Evolutionary conservation across 2,329 filamentous ascomycete genomes (phyloP).

Genomic region (Neoascochyta sp.): DNA sequence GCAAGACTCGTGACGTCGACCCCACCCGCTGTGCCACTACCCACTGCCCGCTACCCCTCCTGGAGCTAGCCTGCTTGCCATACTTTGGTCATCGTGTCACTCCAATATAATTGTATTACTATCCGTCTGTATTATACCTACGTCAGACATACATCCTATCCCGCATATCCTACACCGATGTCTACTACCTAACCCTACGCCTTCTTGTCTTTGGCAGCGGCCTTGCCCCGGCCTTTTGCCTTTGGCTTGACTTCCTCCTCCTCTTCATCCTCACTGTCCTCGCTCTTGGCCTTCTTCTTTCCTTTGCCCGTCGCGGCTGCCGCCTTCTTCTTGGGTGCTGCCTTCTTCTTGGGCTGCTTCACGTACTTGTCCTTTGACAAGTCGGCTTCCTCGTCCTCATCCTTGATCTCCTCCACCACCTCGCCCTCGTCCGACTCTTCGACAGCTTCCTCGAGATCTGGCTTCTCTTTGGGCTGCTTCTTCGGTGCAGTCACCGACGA

Average conservation of each 20-base stretch:
- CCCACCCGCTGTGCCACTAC: no score
- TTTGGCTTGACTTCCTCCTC: slow-evolving; percentile 52
- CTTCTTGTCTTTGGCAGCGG: slow-evolving; percentile 21
- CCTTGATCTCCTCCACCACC: slow-evolving; percentile 46
- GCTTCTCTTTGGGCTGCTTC: slow-evolving; percentile 68
- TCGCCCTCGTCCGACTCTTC: slow-evolving; percentile 77
- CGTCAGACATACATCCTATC: no score
- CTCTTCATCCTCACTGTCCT: slow-evolving; percentile 36
- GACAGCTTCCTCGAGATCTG: slow-evolving; percentile 93
- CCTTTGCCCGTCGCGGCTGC: slow-evolving; percentile 46
- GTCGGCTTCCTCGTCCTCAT: slow-evolving; percentile 72
- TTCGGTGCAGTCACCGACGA: slow-evolving; percentile 71
- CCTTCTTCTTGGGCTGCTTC: slow-evolving; percentile 79
- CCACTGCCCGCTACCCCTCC: no score
- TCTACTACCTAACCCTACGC: slow-evolving; percentile 1
- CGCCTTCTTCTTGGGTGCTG: slow-evolving; percentile 42
- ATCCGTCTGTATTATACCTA: no score
- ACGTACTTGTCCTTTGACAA: slow-evolving; percentile 95
- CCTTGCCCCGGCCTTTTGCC: slow-evolving; percentile 46
- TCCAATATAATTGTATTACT: no score
- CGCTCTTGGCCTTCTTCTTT: slow-evolving; percentile 38
- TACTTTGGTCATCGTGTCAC: no score
- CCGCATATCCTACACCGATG: no score
- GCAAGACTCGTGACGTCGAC: no score
- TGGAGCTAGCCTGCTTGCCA: no score